Base-by-base conservation (phyloP, 106 monocot genomes). In the Dendrobium catenatum region DNA sequence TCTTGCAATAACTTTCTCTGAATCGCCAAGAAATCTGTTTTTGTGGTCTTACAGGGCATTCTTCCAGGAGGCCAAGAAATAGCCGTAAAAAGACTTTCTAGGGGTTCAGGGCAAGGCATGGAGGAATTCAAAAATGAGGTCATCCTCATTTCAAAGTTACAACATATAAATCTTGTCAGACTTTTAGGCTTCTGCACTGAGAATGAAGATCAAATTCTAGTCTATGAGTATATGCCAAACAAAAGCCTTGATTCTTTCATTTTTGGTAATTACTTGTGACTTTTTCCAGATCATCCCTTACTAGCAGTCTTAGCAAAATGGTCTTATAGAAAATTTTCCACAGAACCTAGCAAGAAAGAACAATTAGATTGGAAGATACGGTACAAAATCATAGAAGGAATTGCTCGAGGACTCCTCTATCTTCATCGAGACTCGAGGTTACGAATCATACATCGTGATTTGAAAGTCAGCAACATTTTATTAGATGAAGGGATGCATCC, bases 401-500 rank as follows among this genome's bases (percentile, higher is more conserved):
- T 79, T 43, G 79, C 42, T 61, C 56, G 59, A 22, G 79, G 79
- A 22, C 79, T 79, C 11, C 8, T 79, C 4, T 79, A 79, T 19
- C 79, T 79, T 64, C 79, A 79, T 42, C 59, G 59, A 4, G 79
- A 79, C n/a, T 79, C 79, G 40, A 58, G 79, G n/a, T 40, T 79
- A 2, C 33, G 61, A 15, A 64, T 79, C 19, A 79, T 79, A 40
- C 79, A 79, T 7, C 79, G 79, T 9, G 79, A 79, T 64, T 9
- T 79, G 59, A 79, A 79, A 42, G 79, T 43, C 10, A 79, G 79
- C 61, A 80, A 80, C 80, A 80, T 80, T 20, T 72, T 80, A 16
- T 27, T 80, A 29, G 80, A 80, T 48, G 70, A 44, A 24, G 47
- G 48, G 26, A 81, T 81, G 81, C 74, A 73, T 33, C 81, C 81